A percentile compares a stretch with the other conserved stretches of the same genome.
phyloP scores from a whole-genome alignment of 768 basidiomycete species.

The Phylloporus rhodoxanthus region DNA sequence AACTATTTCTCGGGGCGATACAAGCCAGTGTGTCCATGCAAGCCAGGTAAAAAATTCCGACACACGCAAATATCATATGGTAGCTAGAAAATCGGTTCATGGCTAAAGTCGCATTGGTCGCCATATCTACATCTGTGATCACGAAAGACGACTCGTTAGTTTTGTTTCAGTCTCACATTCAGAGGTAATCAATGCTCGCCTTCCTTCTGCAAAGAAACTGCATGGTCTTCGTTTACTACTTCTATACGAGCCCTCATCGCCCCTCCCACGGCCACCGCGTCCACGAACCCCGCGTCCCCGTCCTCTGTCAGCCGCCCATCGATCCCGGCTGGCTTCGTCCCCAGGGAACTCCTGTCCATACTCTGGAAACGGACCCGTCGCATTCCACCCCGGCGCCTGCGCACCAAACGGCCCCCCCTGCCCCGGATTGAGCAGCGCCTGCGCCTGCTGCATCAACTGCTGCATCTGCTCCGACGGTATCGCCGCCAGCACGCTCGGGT shows the following conservation, averaged over 20 bases:
- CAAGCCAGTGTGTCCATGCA: neutral
- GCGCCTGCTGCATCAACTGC: slow-evolving; percentile 47
- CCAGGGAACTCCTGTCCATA: slow-evolving; percentile 46
- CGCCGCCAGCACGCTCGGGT: slow-evolving; percentile 38
- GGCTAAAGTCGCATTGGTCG: slow-evolving; percentile 81
- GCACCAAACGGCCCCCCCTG: slow-evolving; percentile 31
- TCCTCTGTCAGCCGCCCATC: slow-evolving; percentile 45
- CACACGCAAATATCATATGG: slow-evolving; percentile 10
- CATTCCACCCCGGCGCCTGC: slow-evolving; percentile 36
- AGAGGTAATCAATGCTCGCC: slow-evolving; percentile 65
- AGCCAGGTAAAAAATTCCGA: neutral
- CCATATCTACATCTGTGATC: slow-evolving; percentile 81
- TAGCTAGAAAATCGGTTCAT: slow-evolving; percentile 43
- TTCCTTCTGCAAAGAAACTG: slow-evolving; percentile 88
- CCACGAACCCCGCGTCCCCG: slow-evolving; percentile 53
- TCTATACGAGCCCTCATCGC: slow-evolving; percentile 61
- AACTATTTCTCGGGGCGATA: slow-evolving; percentile 9
- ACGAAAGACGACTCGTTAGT: slow-evolving; percentile 37
- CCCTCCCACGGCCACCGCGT: slow-evolving; percentile 49
- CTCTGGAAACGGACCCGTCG: slow-evolving; percentile 35
- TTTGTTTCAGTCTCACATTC: slow-evolving; percentile 22
- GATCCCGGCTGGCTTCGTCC: slow-evolving; percentile 41
- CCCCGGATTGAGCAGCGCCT: slow-evolving; percentile 28
- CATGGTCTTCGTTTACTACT: slow-evolving; percentile 83
- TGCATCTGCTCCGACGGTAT: slow-evolving; percentile 58